phyloP scores from a whole-genome alignment of 768 basidiomycete genomes.

The Pleurotus citrinopileatus region DNA sequence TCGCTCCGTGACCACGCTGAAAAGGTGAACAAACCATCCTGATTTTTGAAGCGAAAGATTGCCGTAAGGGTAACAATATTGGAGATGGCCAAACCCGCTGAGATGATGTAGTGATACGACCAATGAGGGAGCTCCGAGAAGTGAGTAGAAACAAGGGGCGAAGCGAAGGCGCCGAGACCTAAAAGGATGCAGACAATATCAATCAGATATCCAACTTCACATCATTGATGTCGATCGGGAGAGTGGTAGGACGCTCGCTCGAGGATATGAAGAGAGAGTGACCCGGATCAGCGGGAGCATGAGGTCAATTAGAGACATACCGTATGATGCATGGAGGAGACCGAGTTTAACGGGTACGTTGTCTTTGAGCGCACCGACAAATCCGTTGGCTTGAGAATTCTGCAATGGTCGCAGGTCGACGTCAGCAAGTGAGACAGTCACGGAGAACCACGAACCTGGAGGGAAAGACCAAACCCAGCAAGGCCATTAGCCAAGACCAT shows the following conservation, averaged over 20 bases:
- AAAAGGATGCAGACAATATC: background rate
- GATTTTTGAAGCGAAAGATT: conserved; percentile 24
- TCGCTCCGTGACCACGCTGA: background rate
- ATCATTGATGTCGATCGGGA: background rate
- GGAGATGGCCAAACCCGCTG: conserved; percentile 46
- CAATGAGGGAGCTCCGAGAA: conserved; percentile 51
- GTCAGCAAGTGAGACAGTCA: background rate
- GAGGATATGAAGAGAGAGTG: background rate
- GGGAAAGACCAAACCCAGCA: conserved; percentile 48
- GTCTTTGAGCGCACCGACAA: conserved; percentile 43
- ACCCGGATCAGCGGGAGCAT: background rate
- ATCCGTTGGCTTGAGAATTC: conserved; percentile 55
- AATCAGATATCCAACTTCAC: background rate
- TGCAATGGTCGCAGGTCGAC: conserved; percentile 17
- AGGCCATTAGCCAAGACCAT: conserved; percentile 43
- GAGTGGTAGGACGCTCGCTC: background rate
- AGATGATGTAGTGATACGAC: conserved; percentile 63
- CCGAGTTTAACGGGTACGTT: conserved; percentile 49
- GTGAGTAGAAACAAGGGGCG: conserved; percentile 66
- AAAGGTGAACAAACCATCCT: conserved; percentile 22
- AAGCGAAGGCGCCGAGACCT: conserved; percentile 44
- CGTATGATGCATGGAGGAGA: conserved; percentile 48
- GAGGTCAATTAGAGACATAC: conserved; percentile 22
- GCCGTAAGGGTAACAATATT: conserved; percentile 25
- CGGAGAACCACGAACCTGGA: conserved; percentile 30